Conservation (phyloP, 371 early-diverging fungal genomes). For the Zychaea mexicana region DNA sequence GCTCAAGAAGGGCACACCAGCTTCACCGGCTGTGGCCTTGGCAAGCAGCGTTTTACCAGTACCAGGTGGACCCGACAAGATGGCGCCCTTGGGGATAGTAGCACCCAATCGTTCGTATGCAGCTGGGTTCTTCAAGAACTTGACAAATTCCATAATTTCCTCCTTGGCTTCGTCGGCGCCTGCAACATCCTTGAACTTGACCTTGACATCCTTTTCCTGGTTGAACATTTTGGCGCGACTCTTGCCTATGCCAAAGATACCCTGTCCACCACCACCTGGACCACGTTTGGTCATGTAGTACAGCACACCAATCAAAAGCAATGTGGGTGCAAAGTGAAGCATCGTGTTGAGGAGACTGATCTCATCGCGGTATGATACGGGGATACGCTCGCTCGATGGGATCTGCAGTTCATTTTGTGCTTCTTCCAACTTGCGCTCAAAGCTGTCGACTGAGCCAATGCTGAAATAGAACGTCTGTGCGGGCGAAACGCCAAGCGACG, state of each 20-base stretch:
- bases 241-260: conserved; percentile 97
- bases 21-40: conserved; percentile 99
- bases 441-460: conserved; percentile 94
- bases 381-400: conserved; percentile 87
- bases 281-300: conserved; percentile 85
- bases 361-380: conserved; percentile 86
- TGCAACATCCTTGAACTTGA: conserved; percentile 99
- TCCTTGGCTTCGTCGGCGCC: conserved; percentile 99
- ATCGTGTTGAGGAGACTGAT: conserved; percentile 70
- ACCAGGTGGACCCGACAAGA: conserved; percentile 96
- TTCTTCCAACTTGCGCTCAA: conserved; percentile 89
- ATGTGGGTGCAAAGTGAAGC: conserved; percentile 92
- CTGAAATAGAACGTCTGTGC: conserved; percentile 71
- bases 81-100: conserved; percentile 99
- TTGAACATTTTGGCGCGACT: conserved; percentile 96
- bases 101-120: conserved; percentile 98
- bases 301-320: conserved; percentile 86
- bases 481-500: conserved; percentile 42
- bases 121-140: conserved; percentile 98
- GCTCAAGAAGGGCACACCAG: conserved; percentile 96
- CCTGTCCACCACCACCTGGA: conserved; percentile 71
- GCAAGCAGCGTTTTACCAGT: conserved; percentile 99
- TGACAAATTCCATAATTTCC: conserved; percentile 99
- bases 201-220: conserved; percentile 93
- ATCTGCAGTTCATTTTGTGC: conserved; percentile 93